phyloP scores from a whole-genome alignment of 371 early-diverging fungal genomes.

The Saksenaea oblongispora region DNA sequence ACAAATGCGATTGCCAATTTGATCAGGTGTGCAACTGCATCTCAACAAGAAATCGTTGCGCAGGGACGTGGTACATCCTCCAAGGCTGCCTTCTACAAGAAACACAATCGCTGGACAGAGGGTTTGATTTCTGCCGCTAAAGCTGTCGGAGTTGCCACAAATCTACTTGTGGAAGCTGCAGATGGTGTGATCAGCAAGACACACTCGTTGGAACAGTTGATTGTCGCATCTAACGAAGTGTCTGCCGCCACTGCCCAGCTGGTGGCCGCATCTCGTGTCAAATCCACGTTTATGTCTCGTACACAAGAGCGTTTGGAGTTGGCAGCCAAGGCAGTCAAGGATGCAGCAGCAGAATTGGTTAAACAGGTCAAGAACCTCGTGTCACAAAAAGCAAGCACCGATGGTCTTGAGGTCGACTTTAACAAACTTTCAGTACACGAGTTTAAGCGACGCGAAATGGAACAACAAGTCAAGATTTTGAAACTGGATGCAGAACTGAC shows the following conservation, averaged over 20 bases:
- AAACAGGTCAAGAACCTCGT: conserved; percentile 88
- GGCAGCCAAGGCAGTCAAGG: conserved; percentile 92
- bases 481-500: conserved; percentile 91
- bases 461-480: conserved; percentile 95
- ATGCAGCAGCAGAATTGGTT: conserved; percentile 89
- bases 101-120: conserved; percentile 98
- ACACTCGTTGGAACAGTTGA: conserved; percentile 88
- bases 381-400: conserved; percentile 60
- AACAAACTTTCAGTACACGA: conserved; percentile 84
- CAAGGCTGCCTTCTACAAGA: conserved; percentile 94
- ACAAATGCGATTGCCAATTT: conserved; percentile 94
- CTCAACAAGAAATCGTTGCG: conserved; percentile 96
- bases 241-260: conserved; percentile 95
- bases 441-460: conserved; percentile 95
- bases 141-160: conserved; percentile 91
- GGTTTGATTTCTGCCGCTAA: conserved; percentile 97
- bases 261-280: conserved; percentile 96
- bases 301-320: conserved; percentile 90
- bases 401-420: conserved; percentile 65
- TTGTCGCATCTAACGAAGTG: conserved; percentile 96
- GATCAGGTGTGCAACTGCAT: conserved; percentile 91
- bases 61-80: conserved; percentile 87
- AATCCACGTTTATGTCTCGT: conserved; percentile 87
- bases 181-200: conserved; percentile 94
- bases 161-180: conserved; percentile 90